Conservation (phyloP, 305 asterid genomes). For the Fraxinus velutina region DNA sequence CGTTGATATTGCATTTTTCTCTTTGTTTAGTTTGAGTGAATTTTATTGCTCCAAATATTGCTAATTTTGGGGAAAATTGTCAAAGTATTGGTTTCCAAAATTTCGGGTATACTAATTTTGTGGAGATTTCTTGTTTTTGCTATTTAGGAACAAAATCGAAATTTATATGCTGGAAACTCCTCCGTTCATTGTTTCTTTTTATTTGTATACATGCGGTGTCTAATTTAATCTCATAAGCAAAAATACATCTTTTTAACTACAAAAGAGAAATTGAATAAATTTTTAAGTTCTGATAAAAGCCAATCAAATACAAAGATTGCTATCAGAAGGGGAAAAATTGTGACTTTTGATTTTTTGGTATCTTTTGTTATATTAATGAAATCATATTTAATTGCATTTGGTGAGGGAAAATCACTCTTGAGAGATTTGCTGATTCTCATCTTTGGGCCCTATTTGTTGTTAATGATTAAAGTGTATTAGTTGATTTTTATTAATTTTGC, state of each 20-base stretch:
- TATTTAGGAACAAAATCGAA: background rate
- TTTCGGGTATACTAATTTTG: background rate
- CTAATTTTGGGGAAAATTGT: background rate
- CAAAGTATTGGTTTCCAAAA: background rate
- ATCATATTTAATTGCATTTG: background rate
- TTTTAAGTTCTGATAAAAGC: background rate
- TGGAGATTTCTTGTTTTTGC: background rate
- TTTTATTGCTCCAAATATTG: background rate
- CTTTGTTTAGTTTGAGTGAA: background rate
- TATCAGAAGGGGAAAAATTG: background rate
- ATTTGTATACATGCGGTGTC: background rate
- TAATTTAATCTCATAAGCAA: background rate
- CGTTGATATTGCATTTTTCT: conserved; percentile 12
- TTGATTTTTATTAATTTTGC: background rate
- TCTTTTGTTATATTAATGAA: background rate
- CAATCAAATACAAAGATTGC: background rate
- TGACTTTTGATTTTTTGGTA: background rate
- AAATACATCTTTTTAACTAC: background rate
- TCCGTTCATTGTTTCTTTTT: background rate
- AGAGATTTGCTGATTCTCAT: background rate
- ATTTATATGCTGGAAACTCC: background rate
- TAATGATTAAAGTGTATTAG: background rate
- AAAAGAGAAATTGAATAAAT: background rate
- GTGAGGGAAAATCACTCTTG: background rate
- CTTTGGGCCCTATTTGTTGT: background rate